Evolutionary conservation across 345 rosid genomes (phyloP), one percentile per base, ranked within the genome.

Genomic region (Mercurialis annua): DNA sequence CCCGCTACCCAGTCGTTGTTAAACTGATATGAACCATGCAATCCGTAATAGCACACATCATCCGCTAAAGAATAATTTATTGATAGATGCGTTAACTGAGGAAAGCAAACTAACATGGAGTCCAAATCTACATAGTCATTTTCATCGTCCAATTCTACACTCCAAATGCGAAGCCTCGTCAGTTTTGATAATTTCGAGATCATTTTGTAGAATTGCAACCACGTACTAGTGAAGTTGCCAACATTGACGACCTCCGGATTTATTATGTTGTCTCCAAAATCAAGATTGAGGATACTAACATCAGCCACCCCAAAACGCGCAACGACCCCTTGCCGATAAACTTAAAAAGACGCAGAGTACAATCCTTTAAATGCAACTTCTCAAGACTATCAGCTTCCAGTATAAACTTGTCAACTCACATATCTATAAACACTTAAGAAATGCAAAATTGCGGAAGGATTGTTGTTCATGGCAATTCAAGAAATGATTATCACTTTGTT

Each of bases 381-480:
- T 94, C 90, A 2, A 94, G 83, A 73, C 70, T 76, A 68, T 90
- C 95, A 23, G 99, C 92, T 65, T 92, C 96, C 80, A 92, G 29
- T 58, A 88, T 78, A 67, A 92, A 86, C 71, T 87, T 90, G 76
- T 88, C 92, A 83, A 87, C n/a, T n/a, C n/a, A n/a, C n/a, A n/a
- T n/a, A n/a, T n/a, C n/a, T n/a, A n/a, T n/a, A n/a, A n/a, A n/a
- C n/a, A n/a, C n/a, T n/a, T n/a, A n/a, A n/a, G n/a, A n/a, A n/a
- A n/a, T n/a, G n/a, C n/a, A n/a, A n/a, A n/a, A n/a, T n/a, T n/a
- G n/a, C n/a, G n/a, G n/a, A 4, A 40, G 20, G 53, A 12, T 49
- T n/a, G 53, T 49, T n/a, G 53, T 8, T 18, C 53, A 49, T 49
- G 53, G 53, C 53, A 49, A 49, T 49, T n/a, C 26, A 49, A 49